Evolutionary conservation across 2,329 filamentous ascomycete species (phyloP).

Genomic region (Fusarium sororula): DNA sequence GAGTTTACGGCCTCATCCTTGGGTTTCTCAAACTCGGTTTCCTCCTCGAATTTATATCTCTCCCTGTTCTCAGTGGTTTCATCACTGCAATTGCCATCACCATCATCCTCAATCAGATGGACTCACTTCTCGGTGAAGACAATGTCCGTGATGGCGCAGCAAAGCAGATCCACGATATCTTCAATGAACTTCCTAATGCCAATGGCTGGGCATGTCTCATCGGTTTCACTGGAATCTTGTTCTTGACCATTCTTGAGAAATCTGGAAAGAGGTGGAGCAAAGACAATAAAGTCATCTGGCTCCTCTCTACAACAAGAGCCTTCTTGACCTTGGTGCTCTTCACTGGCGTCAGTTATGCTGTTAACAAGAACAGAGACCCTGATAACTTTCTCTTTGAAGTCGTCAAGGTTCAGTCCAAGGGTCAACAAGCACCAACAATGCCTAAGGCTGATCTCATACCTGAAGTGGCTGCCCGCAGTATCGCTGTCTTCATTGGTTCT

Average conservation of each 20-base stretch:
- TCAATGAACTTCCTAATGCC: slow-evolving; percentile 64
- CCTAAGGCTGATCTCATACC: slow-evolving; percentile 59
- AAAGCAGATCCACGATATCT: slow-evolving; percentile 66
- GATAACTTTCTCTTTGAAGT: slow-evolving; percentile 62
- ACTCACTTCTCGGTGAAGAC: slow-evolving; percentile 65
- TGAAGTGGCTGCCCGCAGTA: slow-evolving; percentile 62
- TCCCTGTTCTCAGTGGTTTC: slow-evolving; percentile 71
- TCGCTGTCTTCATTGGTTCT: slow-evolving; percentile 69
- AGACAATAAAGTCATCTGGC: slow-evolving; percentile 65
- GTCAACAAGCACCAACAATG: slow-evolving; percentile 60
- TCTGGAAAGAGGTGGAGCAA: slow-evolving; percentile 67
- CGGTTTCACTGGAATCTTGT: slow-evolving; percentile 64
- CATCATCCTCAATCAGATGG: slow-evolving; percentile 72
- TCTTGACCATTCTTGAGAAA: slow-evolving; percentile 66
- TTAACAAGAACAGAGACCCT: slow-evolving; percentile 62
- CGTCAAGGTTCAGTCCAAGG: slow-evolving; percentile 64
- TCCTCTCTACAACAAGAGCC: slow-evolving; percentile 67
- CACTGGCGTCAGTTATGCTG: slow-evolving; percentile 69
- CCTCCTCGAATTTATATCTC: slow-evolving; percentile 71
- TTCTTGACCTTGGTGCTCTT: slow-evolving; percentile 69
- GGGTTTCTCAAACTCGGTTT: slow-evolving; percentile 72
- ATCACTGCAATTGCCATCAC: slow-evolving; percentile 73
- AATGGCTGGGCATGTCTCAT: slow-evolving; percentile 68
- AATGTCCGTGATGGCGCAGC: slow-evolving; percentile 61
- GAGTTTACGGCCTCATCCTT: slow-evolving; percentile 66